phyloP scores from a whole-genome alignment of 1,139 yeast genomes.

The Sugiyamaella grinbergsii region DNA sequence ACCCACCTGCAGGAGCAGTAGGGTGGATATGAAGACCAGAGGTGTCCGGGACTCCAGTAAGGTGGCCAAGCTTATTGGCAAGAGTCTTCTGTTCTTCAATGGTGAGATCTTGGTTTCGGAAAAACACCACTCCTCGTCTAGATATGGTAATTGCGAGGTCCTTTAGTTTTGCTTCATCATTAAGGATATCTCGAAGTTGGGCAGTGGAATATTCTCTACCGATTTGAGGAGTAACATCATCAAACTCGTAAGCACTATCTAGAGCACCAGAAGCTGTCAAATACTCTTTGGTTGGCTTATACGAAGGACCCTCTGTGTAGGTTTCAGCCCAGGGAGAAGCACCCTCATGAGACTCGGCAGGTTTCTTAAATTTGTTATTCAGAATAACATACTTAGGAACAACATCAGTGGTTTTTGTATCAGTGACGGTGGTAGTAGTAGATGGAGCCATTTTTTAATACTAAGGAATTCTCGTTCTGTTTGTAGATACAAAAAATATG shows the following conservation, averaged over 20 bases:
- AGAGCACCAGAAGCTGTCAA: constrained; percentile 27
- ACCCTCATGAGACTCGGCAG: constrained; percentile 28
- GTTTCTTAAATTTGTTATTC: constrained; percentile 17
- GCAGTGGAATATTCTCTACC: constrained; percentile 37
- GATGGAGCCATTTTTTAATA: constrained; percentile 17
- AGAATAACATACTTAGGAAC: constrained; percentile 20
- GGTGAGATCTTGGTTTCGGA: constrained; percentile 64
- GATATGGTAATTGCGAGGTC: constrained; percentile 66
- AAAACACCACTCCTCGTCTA: constrained; percentile 66
- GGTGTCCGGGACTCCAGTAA: constrained; percentile 67
- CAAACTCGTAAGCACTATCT: constrained; percentile 33
- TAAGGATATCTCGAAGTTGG: constrained; percentile 51
- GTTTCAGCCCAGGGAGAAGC: constrained; percentile 35
- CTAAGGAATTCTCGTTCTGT: neutral
- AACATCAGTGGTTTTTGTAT: constrained; percentile 5
- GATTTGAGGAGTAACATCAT: constrained; percentile 36
- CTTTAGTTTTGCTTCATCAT: constrained; percentile 48
- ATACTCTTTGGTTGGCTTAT: constrained; percentile 22
- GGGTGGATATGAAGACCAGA: constrained; percentile 58
- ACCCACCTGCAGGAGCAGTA: constrained; percentile 38
- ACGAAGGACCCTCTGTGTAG: constrained; percentile 25
- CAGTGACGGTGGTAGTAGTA: constrained; percentile 18
- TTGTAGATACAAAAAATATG: neutral
- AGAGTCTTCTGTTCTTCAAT: constrained; percentile 53
- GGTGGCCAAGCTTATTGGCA: constrained; percentile 60